Evolutionary conservation across 495 filamentous ascomycete genomes (phyloP), one percentile per base, ranked within the genome.

Genomic region (Daldinia decipiens): DNA sequence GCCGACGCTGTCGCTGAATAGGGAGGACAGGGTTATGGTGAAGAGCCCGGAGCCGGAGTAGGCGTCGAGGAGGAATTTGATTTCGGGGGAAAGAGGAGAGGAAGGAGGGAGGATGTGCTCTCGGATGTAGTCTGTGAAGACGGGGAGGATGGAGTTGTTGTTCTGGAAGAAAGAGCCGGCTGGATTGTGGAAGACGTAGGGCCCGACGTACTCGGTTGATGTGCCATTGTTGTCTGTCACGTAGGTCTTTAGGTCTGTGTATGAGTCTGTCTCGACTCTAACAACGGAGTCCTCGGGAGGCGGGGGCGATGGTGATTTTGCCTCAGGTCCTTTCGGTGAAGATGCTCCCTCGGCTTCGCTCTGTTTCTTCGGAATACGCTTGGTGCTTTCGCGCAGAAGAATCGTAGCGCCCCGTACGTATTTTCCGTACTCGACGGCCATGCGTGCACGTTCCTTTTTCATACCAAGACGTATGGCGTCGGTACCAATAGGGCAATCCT

Each of bases 81-180:
- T 91, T 27, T 83, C 24, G 1, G 69, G 45, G 36, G 45, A 40
- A 68, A 74, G 4, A 72, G 73, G 5, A 63, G 73, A 8, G 63
- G 70, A 1, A 0, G 84, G 82, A 2, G 85, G 84, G 19, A 94
- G 83, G 72, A 95, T 90, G 75, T 93, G 88, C 52, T 90, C 82
- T 56, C 95, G 93, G 81, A 99, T 93, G 83, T 95, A 98, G 65
- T 89, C 86, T 12, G 94, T 98, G 81, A 99, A 97, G 11, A 79
- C 79, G 43, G 92, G 87, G n/a, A 99, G 89, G 81, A 99, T 98
- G 53, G 93, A 97, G 82, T 99, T 99, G 86, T 99, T 99, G 83
- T 99, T 99, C 76, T 99, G 95, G 87, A 99, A 99, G 86, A 99
- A 99, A 47, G 91, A 83, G 40, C 93, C 93, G 19, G 95, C 95